Evolutionary conservation across 2,329 filamentous ascomycete species (phyloP).

Genomic region (Aspergillus melleus): DNA sequence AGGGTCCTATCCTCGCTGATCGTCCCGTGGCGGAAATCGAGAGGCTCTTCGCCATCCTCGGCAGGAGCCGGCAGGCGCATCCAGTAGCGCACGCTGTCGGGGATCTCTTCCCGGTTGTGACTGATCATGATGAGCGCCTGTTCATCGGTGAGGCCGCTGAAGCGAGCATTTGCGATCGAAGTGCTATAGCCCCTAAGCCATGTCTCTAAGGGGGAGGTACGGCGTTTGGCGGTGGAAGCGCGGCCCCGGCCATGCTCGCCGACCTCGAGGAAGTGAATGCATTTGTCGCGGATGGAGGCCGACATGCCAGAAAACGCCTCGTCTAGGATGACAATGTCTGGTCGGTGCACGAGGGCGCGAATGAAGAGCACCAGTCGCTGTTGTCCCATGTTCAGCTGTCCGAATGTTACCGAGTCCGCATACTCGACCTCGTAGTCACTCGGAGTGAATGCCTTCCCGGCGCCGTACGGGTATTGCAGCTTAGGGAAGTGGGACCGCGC

Average conservation of each 20-base stretch:
- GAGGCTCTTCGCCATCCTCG: slow-evolving; percentile 21
- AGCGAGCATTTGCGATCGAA: slow-evolving; percentile 14
- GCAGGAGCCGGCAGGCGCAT: slow-evolving; percentile 66
- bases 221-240: slow-evolving; percentile 21
- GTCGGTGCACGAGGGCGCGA: slow-evolving; percentile 74
- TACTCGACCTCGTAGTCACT: slow-evolving; percentile 52
- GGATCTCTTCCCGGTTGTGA: slow-evolving; percentile 87
- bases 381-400: slow-evolving; percentile 49
- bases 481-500: slow-evolving; percentile 20
- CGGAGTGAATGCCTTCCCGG: slow-evolving; percentile 6
- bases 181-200: slow-evolving; percentile 15
- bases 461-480: slow-evolving; percentile 6
- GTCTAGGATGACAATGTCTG: slow-evolving; percentile 80
- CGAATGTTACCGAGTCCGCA: slow-evolving; percentile 77
- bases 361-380: slow-evolving; percentile 86
- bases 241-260: slow-evolving; percentile 55
- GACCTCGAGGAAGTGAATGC: slow-evolving; percentile 72
- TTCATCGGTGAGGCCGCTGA: slow-evolving; percentile 60
- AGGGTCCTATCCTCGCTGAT: slow-evolving; percentile 23
- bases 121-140: slow-evolving; percentile 92
- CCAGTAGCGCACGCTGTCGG: slow-evolving; percentile 79
- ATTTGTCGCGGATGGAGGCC: slow-evolving; percentile 78
- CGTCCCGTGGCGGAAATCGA: slow-evolving; percentile 35
- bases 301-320: slow-evolving; percentile 89
- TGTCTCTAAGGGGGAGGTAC: slow-evolving; percentile 5